These are phyloP conservation scores for Brettanomyces nanus DNA, from an alignment of 805 yeast genomes.

Conservation along the genomic window DNA sequence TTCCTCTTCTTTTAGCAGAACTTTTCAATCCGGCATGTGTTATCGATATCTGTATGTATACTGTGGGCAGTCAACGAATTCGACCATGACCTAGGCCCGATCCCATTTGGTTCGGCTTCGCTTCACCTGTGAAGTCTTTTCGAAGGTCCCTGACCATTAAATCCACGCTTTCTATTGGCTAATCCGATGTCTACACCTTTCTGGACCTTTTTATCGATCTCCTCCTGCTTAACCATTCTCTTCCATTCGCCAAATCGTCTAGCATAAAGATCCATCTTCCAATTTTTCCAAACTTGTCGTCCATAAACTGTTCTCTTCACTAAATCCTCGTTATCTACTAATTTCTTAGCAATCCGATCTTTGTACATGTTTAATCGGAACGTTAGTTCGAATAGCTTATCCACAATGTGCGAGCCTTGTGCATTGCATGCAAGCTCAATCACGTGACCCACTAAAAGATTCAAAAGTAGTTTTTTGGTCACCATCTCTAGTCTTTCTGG, in stretches of 20 bases:
- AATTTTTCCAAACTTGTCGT: constrained; percentile 87
- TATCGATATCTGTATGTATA: too few species aligned
- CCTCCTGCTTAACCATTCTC: constrained; percentile 45
- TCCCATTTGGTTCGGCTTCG: too few species aligned
- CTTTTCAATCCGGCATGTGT: too few species aligned
- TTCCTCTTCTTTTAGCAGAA: too few species aligned
- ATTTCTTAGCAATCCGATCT: constrained; percentile 71
- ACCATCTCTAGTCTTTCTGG: constrained; percentile 42
- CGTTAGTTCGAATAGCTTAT: constrained; percentile 74
- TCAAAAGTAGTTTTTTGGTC: constrained; percentile 56
- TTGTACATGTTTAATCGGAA: constrained; percentile 72
- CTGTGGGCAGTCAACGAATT: too few species aligned
- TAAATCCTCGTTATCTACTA: constrained; percentile 48
- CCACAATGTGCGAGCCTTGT: constrained; percentile 87
- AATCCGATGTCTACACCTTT: too few species aligned
- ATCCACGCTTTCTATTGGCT: too few species aligned
- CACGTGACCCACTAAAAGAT: constrained; percentile 44
- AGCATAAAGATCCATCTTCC: constrained; percentile 75
- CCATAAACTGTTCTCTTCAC: constrained; percentile 87
- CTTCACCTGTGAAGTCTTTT: too few species aligned
- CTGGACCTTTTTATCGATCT: constrained; percentile 20
- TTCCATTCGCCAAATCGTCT: constrained; percentile 84
- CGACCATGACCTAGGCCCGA: too few species aligned
- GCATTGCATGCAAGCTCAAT: constrained; percentile 69
- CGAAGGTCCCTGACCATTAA: too few species aligned